A percentile compares a stretch with the other conserved stretches of the same genome.
Evolutionary conservation across 768 basidiomycete genomes (phyloP).

Genomic region (Daedalea quercina): DNA sequence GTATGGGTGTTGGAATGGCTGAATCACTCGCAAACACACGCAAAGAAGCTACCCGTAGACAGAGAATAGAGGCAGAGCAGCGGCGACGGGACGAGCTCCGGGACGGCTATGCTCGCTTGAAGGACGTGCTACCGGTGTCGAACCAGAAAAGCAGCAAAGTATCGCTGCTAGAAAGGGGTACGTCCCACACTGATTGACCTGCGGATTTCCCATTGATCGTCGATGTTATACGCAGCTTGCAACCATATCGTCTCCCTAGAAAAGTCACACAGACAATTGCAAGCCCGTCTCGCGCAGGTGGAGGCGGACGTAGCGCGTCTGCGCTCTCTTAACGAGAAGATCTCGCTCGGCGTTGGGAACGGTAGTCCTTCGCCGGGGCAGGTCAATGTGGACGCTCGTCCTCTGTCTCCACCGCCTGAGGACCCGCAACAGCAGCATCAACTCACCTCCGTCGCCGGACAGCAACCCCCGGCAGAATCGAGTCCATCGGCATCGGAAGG

Average conservation of each 20-base stretch:
- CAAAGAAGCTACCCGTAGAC: constrained; percentile 79
- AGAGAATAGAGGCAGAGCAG: constrained; percentile 88
- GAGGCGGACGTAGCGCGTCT: constrained; percentile 69
- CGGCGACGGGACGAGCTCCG: constrained; percentile 82
- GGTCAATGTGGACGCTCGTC: constrained; percentile 38
- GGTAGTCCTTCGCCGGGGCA: constrained; percentile 50
- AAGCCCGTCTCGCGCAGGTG: constrained; percentile 55
- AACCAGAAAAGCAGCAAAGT: constrained; percentile 93
- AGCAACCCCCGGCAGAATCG: constrained; percentile 60
- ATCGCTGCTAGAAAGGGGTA: constrained; percentile 82
- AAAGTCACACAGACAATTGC: constrained; percentile 64
- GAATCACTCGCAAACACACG: constrained; percentile 71
- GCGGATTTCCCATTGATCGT: constrained; percentile 6
- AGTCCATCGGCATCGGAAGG: constrained; percentile 31
- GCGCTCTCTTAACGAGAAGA: constrained; percentile 76
- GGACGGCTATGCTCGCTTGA: constrained; percentile 84
- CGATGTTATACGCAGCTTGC: constrained; percentile 44
- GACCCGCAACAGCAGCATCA: constrained; percentile 33
- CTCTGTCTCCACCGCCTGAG: constrained; percentile 63
- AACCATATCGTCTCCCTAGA: constrained; percentile 73
- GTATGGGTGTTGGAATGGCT: constrained; percentile 58
- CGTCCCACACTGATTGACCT: constrained; percentile 14
- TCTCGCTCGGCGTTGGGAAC: constrained; percentile 56
- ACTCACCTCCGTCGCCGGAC: constrained; percentile 50
- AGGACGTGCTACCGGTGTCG: constrained; percentile 79